Base-by-base conservation (phyloP, 163 green algal species). In the Prototheca stagnorum region DNA sequence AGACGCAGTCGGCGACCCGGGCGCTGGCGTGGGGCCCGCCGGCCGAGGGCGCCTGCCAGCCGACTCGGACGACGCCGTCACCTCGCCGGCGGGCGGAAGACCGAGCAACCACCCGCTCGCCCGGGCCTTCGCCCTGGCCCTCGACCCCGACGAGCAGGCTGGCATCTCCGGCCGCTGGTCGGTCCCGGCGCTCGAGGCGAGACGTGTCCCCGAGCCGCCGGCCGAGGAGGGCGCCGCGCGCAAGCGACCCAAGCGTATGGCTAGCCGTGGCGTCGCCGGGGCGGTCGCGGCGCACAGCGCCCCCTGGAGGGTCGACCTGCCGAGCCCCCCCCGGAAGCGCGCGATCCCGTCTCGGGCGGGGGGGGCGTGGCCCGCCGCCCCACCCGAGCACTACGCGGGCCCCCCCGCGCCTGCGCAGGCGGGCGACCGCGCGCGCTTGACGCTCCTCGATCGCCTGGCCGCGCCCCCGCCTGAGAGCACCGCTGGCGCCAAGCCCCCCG, bases 261-360 rank as follows among this genome's bases (percentile, higher is more conserved):
- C 61, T 20, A 69, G 61, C 37, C 48, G 47, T 19, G 61, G 61
- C 36, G 61, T 69, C 35, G 33, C 41, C 26, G 53, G 61, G 17
- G 61, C 61, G 1, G 47, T 69, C 35, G 61, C 61, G 16, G 61
- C 61, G 4, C 47, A 51, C 15, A 53, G 35, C 4, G 34, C 48
- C 6, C 29, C 41, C 23, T 57, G 49, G 54, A 36, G 51, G 9
- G 21, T 39, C 2, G 54, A 59, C 16, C 17, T 42, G 19, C 25
- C 51, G 7, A 61, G 49, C 2, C 54, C 61, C 17, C 54, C 61
- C 8, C 48, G 35, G 8, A 69, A 64, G 49, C 49, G 54, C 12
- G 22, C 22, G 8, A 23, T 29, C 22, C 22, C 39, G 12, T 7
- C 39, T 5, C 4, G 39, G 12, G 39, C 17, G 16, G 17, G n/a